phyloP scores from a whole-genome alignment of 345 rosid species.

The Erucastrum elatum region DNA sequence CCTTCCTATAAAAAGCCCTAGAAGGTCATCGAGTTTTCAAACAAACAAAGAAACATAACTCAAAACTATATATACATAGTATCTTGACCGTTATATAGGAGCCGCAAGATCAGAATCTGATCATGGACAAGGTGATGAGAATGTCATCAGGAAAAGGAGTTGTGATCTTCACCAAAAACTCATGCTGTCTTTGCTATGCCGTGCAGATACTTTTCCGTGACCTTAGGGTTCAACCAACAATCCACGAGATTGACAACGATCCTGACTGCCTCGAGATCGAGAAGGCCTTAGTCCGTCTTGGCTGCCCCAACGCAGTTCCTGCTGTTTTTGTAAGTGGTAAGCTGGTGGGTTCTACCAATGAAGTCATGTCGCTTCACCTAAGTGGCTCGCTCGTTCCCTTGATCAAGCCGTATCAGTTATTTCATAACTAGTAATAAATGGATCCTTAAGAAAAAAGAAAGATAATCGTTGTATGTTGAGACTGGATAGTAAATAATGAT shows the following conservation, averaged over 20 bases:
- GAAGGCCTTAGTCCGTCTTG: background rate
- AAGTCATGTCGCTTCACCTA: slow-evolving; percentile 2
- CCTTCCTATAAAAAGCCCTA: slow-evolving; percentile 38
- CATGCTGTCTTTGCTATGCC: background rate
- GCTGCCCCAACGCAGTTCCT: background rate
- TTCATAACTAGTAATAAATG: background rate
- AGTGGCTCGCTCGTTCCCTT: slow-evolving; percentile 2
- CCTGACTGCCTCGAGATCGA: background rate
- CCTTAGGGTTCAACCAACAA: slow-evolving; percentile 1
- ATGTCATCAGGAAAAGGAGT: background rate
- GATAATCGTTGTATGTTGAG: background rate
- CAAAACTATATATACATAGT: background rate
- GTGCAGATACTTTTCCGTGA: background rate
- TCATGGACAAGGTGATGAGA: background rate
- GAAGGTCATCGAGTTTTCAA: slow-evolving; percentile 15
- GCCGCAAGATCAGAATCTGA: background rate
- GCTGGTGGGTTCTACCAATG: slow-evolving; percentile 1
- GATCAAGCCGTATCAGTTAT: slow-evolving; percentile 1
- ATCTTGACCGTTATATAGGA: background rate
- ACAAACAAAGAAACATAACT: background rate
- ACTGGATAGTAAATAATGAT: background rate
- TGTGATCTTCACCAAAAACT: slow-evolving; percentile 2
- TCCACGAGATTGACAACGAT: slow-evolving; percentile 3
- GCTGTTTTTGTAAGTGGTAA: slow-evolving; percentile 1
- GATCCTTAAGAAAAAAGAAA: background rate